Evolutionary conservation across 1,284 basidiomycete species (phyloP).

Genomic region (Fistulina hepatica): DNA sequence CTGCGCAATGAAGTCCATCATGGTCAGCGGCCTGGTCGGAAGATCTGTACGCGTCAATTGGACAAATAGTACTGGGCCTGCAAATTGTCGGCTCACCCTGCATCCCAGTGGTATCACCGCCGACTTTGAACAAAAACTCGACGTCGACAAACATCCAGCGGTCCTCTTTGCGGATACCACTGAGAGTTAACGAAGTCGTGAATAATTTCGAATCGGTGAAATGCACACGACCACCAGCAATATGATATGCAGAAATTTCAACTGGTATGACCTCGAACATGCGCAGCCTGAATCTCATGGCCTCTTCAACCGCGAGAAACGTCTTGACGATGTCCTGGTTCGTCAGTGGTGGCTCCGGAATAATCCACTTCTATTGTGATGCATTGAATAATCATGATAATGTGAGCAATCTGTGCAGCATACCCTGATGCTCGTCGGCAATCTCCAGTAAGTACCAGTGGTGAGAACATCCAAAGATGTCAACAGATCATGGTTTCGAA

Average conservation of each 20-base stretch:
- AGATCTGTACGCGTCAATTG: conserved; percentile 39
- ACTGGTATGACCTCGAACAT: conserved; percentile 64
- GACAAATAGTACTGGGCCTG: neutral
- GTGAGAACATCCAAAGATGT: conserved; percentile 82
- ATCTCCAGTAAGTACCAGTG: conserved; percentile 68
- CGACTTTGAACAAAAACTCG: conserved; percentile 66
- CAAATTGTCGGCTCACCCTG: conserved; percentile 36
- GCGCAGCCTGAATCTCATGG: conserved; percentile 66
- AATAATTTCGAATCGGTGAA: conserved; percentile 72
- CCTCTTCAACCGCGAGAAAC: conserved; percentile 61
- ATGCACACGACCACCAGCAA: conserved; percentile 67
- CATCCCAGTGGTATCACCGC: conserved; percentile 57
- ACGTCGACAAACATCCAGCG: conserved; percentile 78
- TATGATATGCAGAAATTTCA: conserved; percentile 63
- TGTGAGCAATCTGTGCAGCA: conserved; percentile 5
- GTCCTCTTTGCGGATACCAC: conserved; percentile 53
- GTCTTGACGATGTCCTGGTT: conserved; percentile 58
- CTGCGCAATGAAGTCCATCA: conserved; percentile 59
- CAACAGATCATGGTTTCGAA: conserved; percentile 83
- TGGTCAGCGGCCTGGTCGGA: conserved; percentile 52
- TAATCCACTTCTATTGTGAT: conserved; percentile 47
- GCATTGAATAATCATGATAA: conserved; percentile 11
- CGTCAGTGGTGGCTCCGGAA: conserved; percentile 54
- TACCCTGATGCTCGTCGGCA: conserved; percentile 73
- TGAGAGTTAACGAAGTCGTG: conserved; percentile 60